These are phyloP conservation scores for Yamadazyma buinensis DNA, from an alignment of 1,139 yeast species.

Conservation along the genomic window DNA sequence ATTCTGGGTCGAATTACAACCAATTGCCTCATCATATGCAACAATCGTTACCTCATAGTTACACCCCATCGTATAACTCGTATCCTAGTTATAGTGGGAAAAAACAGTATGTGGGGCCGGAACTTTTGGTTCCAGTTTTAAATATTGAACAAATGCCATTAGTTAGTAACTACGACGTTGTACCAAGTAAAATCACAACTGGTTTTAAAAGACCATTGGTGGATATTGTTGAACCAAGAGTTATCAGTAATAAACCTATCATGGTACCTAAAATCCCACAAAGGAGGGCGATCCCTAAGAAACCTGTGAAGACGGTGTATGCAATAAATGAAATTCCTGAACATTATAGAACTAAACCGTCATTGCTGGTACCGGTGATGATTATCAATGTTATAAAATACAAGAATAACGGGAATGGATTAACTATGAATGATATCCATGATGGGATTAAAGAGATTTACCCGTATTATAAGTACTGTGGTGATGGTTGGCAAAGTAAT, in stretches of 20 bases:
- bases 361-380: conserved; percentile 71
- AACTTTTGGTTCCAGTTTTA: conserved; percentile 31
- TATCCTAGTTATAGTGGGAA: not conserved
- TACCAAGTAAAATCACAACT: conserved; percentile 16
- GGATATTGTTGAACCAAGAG: conserved; percentile 32
- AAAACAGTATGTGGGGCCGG: conserved; percentile 26
- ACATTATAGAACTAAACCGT: conserved; percentile 79
- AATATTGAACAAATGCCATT: conserved; percentile 14
- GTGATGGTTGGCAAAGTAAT: conserved; percentile 97
- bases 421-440: conserved; percentile 81
- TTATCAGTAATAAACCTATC: conserved; percentile 27
- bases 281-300: conserved; percentile 19
- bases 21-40: too few relatives aligned
- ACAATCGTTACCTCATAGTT: too few relatives aligned
- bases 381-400: conserved; percentile 75
- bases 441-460: conserved; percentile 81
- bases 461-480: conserved; percentile 89
- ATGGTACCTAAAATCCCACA: conserved; percentile 43
- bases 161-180: conserved; percentile 6
- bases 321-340: conserved; percentile 79
- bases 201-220: conserved; percentile 21
- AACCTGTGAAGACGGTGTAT: conserved; percentile 57
- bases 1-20: too few relatives aligned
- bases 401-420: conserved; percentile 60
- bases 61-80: conserved; percentile 13